phyloP scores from a whole-genome alignment of 2,329 filamentous ascomycete genomes.

The Sporothrix brunneoviolacea region DNA sequence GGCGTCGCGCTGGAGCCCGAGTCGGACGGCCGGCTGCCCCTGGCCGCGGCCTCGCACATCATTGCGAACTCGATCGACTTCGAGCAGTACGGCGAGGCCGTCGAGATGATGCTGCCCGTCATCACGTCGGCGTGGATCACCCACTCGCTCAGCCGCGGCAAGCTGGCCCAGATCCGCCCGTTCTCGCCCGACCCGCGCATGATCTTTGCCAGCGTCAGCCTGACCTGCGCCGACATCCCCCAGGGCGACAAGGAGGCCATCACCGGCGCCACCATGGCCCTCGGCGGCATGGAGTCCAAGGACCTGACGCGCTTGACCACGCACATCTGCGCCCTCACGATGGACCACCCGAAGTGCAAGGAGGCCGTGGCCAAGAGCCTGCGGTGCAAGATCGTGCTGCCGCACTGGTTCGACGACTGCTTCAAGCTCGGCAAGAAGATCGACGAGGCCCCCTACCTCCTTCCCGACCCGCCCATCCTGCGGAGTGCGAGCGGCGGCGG shows the following conservation, averaged over 20 bases:
- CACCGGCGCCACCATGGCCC: conserved; percentile 76
- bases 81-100: conserved; percentile 69
- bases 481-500: conserved; percentile 32
- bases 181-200: conserved; percentile 87
- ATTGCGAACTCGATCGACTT: conserved; percentile 79
- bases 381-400: conserved; percentile 76
- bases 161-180: conserved; percentile 69
- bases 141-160: conserved; percentile 60
- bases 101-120: conserved; percentile 74
- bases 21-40: conserved; percentile 41
- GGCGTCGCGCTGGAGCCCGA: conserved; percentile 41
- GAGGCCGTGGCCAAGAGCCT: conserved; percentile 57
- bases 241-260: conserved; percentile 86
- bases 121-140: conserved; percentile 77
- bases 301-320: conserved; percentile 69
- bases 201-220: conserved; percentile 78
- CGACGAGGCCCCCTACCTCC: conserved; percentile 74
- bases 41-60: conserved; percentile 48
- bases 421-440: conserved; percentile 88
- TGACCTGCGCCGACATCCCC: conserved; percentile 80
- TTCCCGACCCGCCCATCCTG: conserved; percentile 84
- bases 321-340: conserved; percentile 76
- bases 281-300: conserved; percentile 76
- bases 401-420: conserved; percentile 98
- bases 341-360: conserved; percentile 66